These are phyloP conservation scores for Aspergillus asperescens DNA, from an alignment of 495 filamentous ascomycete genomes.

Conservation along the genomic window DNA sequence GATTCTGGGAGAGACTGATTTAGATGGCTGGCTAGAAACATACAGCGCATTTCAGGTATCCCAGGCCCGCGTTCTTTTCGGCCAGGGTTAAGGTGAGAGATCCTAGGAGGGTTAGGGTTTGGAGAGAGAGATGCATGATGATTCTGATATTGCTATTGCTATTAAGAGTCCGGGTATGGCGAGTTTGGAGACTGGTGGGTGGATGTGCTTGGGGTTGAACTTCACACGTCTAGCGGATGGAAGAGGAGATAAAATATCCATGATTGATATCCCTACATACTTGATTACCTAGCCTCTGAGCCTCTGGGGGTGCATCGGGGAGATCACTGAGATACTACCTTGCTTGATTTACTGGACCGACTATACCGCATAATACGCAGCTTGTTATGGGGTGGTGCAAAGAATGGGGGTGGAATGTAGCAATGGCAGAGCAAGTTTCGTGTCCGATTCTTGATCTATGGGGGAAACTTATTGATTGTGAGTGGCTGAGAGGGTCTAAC, in stretches of 20 bases:
- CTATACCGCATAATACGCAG: not conserved
- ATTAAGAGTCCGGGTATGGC: no score
- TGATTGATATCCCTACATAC: constrained; percentile 5
- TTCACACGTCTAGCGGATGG: not conserved
- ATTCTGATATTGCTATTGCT: no score
- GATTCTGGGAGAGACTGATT: not conserved
- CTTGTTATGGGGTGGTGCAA: not conserved
- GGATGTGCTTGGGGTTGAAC: not conserved
- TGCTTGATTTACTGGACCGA: not conserved
- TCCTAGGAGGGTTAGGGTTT: constrained; percentile 11
- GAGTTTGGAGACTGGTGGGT: not conserved
- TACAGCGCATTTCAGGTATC: constrained; percentile 15
- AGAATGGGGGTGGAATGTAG: not conserved
- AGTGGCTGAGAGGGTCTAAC: no score
- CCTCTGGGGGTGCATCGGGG: no score
- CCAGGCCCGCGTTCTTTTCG: not conserved
- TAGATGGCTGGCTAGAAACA: not conserved
- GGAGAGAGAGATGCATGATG: constrained; percentile 7
- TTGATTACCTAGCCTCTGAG: no score
- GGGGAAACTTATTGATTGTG: no score
- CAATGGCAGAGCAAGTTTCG: no score
- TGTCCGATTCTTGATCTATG: no score
- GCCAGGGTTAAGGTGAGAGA: not conserved
- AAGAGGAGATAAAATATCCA: not conserved
- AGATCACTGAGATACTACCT: not conserved